These are phyloP conservation scores for Hordeum pubiflorum DNA, from an alignment of 202 grass and related monocot species.

Conservation along the genomic window DNA sequence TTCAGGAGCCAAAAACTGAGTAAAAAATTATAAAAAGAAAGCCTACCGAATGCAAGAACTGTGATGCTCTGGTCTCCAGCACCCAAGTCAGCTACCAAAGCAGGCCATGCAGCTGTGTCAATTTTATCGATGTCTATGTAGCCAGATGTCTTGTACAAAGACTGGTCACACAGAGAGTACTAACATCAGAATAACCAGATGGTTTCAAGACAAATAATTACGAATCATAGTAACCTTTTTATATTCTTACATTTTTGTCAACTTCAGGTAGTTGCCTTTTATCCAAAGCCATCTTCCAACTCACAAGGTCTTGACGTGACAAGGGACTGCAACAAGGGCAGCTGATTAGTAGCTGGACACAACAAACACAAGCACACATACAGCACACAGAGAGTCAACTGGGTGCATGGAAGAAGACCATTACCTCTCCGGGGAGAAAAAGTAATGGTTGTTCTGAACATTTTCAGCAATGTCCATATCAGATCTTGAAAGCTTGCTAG, in stretches of 20 bases:
- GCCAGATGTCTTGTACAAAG: conserved; percentile 59
- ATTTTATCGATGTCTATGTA: conserved; percentile 95
- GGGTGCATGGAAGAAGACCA: neutral
- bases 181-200: neutral
- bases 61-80: conserved; percentile 88
- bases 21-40: neutral
- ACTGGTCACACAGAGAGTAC: conserved; percentile 29
- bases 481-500: conserved; percentile 76
- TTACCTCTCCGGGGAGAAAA: conserved; percentile 77
- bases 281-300: conserved; percentile 95
- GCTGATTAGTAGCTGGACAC: neutral
- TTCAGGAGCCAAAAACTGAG: neutral
- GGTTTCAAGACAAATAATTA: neutral
- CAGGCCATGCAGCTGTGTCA: conserved; percentile 81
- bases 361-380: neutral
- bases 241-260: conserved; percentile 68
- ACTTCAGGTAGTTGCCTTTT: conserved; percentile 66
- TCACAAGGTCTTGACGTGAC: conserved; percentile 87
- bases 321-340: conserved; percentile 47
- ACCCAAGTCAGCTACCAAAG: conserved; percentile 65
- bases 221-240: neutral
- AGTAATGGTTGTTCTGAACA: conserved; percentile 37
- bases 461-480: conserved; percentile 32
- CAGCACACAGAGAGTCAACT: neutral
- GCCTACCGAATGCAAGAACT: conserved; percentile 84